Percentiles rank a stretch among this genome's conserved stretches.
These are phyloP conservation scores for Neurospora sp. DNA, from an alignment of 2,329 filamentous ascomycete species.

Conservation along the genomic window DNA sequence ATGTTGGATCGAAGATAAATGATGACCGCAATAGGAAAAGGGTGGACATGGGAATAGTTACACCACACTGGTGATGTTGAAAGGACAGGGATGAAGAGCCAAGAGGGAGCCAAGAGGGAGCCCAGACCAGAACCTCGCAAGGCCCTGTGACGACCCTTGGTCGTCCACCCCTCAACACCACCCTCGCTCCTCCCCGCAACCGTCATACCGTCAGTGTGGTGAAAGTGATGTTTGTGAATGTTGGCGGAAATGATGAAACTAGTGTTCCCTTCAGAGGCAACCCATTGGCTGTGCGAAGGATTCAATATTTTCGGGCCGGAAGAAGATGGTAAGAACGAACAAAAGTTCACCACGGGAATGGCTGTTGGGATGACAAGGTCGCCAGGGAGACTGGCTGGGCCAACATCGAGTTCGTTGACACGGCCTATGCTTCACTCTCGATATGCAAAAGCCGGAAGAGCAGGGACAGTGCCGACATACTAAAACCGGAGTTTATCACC, in stretches of 20 bases:
- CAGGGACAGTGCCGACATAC: background rate
- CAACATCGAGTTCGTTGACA: background rate
- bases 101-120: background rate
- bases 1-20: background rate
- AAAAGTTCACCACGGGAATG: background rate
- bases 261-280: conserved; percentile 6
- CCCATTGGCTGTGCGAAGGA: conserved; percentile 7
- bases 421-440: background rate
- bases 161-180: background rate
- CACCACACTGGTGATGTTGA: background rate
- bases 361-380: background rate
- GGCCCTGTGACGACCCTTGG: background rate
- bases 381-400: background rate
- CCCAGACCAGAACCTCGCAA: background rate
- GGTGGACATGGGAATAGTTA: background rate
- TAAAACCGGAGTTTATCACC: background rate
- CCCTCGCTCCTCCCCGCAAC: background rate
- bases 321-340: background rate
- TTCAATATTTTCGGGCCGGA: background rate
- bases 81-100: background rate
- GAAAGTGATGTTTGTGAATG: background rate
- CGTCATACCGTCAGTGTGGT: background rate
- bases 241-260: conserved; percentile 12
- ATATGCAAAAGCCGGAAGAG: background rate
- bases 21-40: background rate